Percentiles rank a stretch among this genome's conserved stretches.
Conservation (phyloP, 2,329 filamentous ascomycete species). For the Furcasterigmium sp. region DNA sequence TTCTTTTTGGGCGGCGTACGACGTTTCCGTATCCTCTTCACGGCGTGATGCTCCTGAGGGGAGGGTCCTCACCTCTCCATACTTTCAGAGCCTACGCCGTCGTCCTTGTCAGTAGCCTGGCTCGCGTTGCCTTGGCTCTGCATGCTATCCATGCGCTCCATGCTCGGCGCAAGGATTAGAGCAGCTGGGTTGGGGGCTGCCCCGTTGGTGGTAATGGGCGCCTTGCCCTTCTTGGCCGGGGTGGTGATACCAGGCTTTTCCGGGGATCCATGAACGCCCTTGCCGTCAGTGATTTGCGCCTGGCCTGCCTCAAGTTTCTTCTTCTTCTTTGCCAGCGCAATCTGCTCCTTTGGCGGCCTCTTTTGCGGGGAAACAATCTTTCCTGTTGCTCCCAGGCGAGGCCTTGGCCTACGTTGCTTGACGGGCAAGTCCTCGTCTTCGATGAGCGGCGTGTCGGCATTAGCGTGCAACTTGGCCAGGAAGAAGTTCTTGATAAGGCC, state of each 20-base stretch:
- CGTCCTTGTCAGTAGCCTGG: slow-evolving; percentile 60
- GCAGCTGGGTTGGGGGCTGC: slow-evolving; percentile 31
- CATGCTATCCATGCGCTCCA: slow-evolving; percentile 55
- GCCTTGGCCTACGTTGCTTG: slow-evolving; percentile 77
- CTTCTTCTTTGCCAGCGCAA: slow-evolving; percentile 81
- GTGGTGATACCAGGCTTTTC: slow-evolving; percentile 32
- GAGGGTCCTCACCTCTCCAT: slow-evolving; percentile 36
- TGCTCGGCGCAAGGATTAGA: slow-evolving; percentile 36
- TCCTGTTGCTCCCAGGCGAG: slow-evolving; percentile 63
- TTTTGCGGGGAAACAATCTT: slow-evolving; percentile 86
- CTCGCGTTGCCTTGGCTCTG: slow-evolving; percentile 54
- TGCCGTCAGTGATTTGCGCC: slow-evolving; percentile 48
- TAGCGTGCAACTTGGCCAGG: slow-evolving; percentile 79
- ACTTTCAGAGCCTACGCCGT: slow-evolving; percentile 68
- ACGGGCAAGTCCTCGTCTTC: slow-evolving; percentile 93
- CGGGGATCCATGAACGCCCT: slow-evolving; percentile 26
- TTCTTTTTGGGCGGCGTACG: neutral
- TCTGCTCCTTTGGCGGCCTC: slow-evolving; percentile 74
- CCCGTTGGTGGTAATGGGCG: slow-evolving; percentile 28
- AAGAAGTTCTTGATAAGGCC: slow-evolving; percentile 91
- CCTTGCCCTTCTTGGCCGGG: slow-evolving; percentile 49
- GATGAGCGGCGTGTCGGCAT: slow-evolving; percentile 63
- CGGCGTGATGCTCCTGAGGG: too few relatives aligned
- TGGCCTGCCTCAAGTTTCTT: slow-evolving; percentile 60
- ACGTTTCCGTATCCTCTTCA: neutral